phyloP scores from a whole-genome alignment of 371 early-diverging fungal species.

The Globomyces sp. region DNA sequence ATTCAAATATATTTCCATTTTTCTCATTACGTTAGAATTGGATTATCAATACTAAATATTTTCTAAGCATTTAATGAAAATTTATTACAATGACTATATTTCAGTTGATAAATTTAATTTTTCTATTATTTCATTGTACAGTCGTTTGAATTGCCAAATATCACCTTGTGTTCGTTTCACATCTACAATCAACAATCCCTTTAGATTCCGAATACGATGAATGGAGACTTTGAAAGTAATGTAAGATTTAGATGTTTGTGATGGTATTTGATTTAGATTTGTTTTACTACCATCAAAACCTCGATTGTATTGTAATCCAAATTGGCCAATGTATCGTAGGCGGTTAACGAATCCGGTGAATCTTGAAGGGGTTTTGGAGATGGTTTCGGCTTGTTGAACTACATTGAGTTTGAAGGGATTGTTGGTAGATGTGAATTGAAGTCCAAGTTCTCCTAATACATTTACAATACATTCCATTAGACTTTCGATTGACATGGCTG shows the following conservation, averaged over 20 bases:
- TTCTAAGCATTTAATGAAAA: slow-evolving; percentile 7
- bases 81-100: no score
- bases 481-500: slow-evolving; percentile 25
- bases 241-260: slow-evolving; percentile 7
- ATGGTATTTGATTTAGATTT: slow-evolving; percentile 7
- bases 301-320: slow-evolving; percentile 35
- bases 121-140: slow-evolving; percentile 63
- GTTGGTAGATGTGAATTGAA: slow-evolving; percentile 30
- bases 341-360: slow-evolving; percentile 26
- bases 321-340: slow-evolving; percentile 31
- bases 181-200: slow-evolving; percentile 87
- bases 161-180: slow-evolving; percentile 88
- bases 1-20: no score
- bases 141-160: slow-evolving; percentile 88
- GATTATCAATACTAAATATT: neutral
- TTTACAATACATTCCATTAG: slow-evolving; percentile 29
- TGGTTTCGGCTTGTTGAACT: slow-evolving; percentile 17
- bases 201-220: slow-evolving; percentile 84
- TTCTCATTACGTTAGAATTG: no score
- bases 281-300: slow-evolving; percentile 33
- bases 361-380: neutral
- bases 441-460: slow-evolving; percentile 28
- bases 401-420: slow-evolving; percentile 42
- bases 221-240: slow-evolving; percentile 79
- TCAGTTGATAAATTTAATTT: slow-evolving; percentile 8